These are phyloP conservation scores for Eucalyptus sp. DNA, from an alignment of 345 rosid species.

Conservation along the genomic window DNA sequence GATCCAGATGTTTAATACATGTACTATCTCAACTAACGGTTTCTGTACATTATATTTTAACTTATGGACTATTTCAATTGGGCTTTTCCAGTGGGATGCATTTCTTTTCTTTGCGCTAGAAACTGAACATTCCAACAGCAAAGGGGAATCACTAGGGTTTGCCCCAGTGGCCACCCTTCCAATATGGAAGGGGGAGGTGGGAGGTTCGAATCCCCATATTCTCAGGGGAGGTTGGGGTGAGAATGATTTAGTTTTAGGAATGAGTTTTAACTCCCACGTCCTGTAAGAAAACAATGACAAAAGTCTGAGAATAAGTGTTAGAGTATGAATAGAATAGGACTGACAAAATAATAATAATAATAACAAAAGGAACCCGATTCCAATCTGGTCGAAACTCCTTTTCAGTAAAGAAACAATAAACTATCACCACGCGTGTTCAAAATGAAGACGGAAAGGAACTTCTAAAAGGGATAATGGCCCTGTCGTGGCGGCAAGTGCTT, in stretches of 20 bases:
- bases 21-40: background rate
- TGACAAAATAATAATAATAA: no score
- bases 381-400: background rate
- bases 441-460: background rate
- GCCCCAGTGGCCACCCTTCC: no score
- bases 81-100: background rate
- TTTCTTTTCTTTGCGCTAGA: background rate
- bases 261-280: no score
- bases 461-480: background rate
- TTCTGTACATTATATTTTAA: background rate
- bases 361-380: background rate
- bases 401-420: background rate
- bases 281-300: no score
- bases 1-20: background rate
- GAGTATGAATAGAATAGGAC: no score
- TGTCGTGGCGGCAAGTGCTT: background rate
- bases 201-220: no score
- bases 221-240: no score
- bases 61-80: background rate
- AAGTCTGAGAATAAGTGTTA: no score
- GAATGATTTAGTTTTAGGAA: no score
- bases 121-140: background rate
- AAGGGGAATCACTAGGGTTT: background rate
- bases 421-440: background rate
- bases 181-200: no score